A percentile compares a stretch with the other conserved stretches of the same genome.
Evolutionary conservation across 768 basidiomycete genomes (phyloP).

Genomic region (Asterophora parasitica): DNA sequence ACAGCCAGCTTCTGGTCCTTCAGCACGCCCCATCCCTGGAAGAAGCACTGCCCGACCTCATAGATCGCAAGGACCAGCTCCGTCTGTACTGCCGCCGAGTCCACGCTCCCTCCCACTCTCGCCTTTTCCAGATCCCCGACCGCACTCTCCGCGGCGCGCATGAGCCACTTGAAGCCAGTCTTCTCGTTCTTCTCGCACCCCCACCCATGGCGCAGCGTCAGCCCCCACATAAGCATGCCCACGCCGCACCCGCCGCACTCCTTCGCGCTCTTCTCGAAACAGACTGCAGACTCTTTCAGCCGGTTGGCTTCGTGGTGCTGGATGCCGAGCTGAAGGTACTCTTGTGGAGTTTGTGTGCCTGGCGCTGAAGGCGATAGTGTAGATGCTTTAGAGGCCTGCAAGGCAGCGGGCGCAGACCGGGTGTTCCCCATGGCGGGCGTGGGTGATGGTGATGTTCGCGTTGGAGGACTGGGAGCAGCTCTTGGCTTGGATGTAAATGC

Average conservation of each 20-base stretch:
- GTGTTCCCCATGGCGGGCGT: constrained; percentile 2
- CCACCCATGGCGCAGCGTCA: constrained; percentile 85
- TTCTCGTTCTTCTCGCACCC: constrained; percentile 77
- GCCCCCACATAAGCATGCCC: constrained; percentile 92
- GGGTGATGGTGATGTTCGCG: constrained; percentile 8
- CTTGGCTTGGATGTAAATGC: constrained; percentile 11
- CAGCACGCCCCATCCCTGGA: constrained; percentile 84
- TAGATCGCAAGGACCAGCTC: constrained; percentile 88
- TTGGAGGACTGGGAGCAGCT: constrained; percentile 8
- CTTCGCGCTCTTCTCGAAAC: constrained; percentile 74
- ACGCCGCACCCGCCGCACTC: constrained; percentile 76
- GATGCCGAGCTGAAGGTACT: constrained; percentile 74
- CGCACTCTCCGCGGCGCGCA: constrained; percentile 76
- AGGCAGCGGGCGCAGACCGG: no score
- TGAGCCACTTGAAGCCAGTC: constrained; percentile 77
- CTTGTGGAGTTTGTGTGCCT: constrained; percentile 43
- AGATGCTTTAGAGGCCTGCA: no score
- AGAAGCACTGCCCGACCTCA: constrained; percentile 91
- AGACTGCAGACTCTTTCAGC: constrained; percentile 61
- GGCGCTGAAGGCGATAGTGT: constrained; percentile 5
- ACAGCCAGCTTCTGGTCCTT: constrained; percentile 91
- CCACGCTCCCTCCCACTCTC: constrained; percentile 41
- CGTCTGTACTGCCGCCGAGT: constrained; percentile 51
- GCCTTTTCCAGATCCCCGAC: constrained; percentile 70
- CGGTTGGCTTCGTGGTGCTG: constrained; percentile 72